phyloP scores from a whole-genome alignment of 441 rosid species.

The Raphanus hybrid region DNA sequence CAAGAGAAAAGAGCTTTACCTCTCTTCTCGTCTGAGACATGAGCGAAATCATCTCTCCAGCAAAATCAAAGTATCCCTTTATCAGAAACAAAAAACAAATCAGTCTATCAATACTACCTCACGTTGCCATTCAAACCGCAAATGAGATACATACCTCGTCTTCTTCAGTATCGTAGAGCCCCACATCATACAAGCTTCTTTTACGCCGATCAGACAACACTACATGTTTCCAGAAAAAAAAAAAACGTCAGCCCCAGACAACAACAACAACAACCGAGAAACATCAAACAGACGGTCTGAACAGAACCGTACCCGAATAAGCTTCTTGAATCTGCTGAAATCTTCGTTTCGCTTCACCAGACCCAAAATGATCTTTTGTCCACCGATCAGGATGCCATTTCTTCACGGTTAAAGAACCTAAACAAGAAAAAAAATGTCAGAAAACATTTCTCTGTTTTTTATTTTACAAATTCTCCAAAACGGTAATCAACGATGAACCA shows the following conservation, averaged over 20 bases:
- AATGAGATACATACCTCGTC: slow-evolving; percentile 43
- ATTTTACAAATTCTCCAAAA: not conserved
- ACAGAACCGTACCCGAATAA: slow-evolving; percentile 57
- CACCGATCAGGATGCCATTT: slow-evolving; percentile 90
- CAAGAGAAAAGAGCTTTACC: slow-evolving; percentile 37
- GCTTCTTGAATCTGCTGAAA: slow-evolving; percentile 88
- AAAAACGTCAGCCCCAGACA: slow-evolving; percentile 18
- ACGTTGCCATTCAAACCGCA: not conserved
- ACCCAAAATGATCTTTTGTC: slow-evolving; percentile 54
- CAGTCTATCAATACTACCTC: not conserved
- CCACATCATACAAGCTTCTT: slow-evolving; percentile 65
- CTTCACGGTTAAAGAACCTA: slow-evolving; percentile 40
- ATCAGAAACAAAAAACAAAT: not conserved
- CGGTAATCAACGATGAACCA: slow-evolving; percentile 30
- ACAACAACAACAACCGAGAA: not conserved
- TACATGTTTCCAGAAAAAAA: slow-evolving; percentile 19
- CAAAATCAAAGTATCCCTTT: slow-evolving; percentile 71
- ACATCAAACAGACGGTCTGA: not conserved
- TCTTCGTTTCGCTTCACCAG: slow-evolving; percentile 62
- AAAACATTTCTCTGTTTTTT: not conserved
- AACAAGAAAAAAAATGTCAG: not conserved
- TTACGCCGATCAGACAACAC: slow-evolving; percentile 73
- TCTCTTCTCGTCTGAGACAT: slow-evolving; percentile 60
- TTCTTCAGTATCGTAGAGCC: slow-evolving; percentile 60
- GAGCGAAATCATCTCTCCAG: slow-evolving; percentile 65